Conservation (phyloP, 108 stramenopile species). For the Nitzschia putrida region DNA sequence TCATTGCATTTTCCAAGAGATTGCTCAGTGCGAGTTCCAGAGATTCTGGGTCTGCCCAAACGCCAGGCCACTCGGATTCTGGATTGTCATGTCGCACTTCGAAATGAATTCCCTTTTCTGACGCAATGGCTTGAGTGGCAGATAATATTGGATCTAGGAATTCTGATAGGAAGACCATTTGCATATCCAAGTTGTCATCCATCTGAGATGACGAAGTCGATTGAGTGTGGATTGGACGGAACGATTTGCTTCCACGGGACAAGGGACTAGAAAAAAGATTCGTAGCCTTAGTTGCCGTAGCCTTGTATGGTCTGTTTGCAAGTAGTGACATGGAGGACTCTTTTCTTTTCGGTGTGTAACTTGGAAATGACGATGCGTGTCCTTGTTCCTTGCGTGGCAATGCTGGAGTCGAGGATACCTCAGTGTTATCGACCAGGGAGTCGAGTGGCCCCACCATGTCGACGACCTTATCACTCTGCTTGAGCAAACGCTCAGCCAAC, state of each 20-base stretch:
- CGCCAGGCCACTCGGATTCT: conserved; percentile 66
- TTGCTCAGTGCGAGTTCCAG: conserved; percentile 79
- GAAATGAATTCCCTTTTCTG: conserved; percentile 67
- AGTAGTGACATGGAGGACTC: not conserved
- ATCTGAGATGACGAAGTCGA: conserved; percentile 16
- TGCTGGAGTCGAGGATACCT: conserved; percentile 7
- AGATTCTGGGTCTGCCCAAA: conserved; percentile 52
- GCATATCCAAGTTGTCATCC: conserved; percentile 57
- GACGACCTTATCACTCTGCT: conserved; percentile 81
- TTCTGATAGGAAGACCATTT: conserved; percentile 77
- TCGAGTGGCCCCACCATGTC: conserved; percentile 82
- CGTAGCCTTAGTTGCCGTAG: not conserved
- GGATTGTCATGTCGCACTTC: conserved; percentile 52
- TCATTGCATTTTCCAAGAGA: conserved; percentile 86
- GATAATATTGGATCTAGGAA: conserved; percentile 66
- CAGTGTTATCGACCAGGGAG: conserved; percentile 51
- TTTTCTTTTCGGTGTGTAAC: not conserved
- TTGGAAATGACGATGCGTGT: not conserved
- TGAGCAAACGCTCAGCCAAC: conserved; percentile 70
- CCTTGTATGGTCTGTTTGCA: too few species aligned
- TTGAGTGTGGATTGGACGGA: not conserved
- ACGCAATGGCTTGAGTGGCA: conserved; percentile 61
- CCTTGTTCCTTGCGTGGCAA: conserved; percentile 29
- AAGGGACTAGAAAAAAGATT: not conserved
- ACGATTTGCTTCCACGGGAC: too few species aligned